phyloP scores from a whole-genome alignment of 2,329 filamentous ascomycete species.

The Hypoxylon sp. region DNA sequence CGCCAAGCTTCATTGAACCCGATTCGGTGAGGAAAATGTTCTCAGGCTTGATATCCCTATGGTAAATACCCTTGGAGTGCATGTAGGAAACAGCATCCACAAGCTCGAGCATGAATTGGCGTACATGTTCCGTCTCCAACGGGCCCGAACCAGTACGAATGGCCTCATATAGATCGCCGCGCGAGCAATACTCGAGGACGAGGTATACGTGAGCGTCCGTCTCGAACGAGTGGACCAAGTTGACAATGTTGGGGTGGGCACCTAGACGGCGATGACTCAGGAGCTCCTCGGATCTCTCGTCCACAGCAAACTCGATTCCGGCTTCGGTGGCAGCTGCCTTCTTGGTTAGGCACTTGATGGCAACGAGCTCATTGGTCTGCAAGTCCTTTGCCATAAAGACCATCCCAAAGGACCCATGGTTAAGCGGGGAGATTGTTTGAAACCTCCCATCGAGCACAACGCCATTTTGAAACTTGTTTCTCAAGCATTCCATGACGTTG shows the following conservation, averaged over 20 bases:
- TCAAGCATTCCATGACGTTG: constrained; percentile 83
- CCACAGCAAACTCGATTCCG: constrained; percentile 75
- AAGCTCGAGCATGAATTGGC: constrained; percentile 96
- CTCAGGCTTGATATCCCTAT: constrained; percentile 99
- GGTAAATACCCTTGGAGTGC: constrained; percentile 90
- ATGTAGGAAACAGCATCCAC: constrained; percentile 91
- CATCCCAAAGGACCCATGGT: constrained; percentile 99
- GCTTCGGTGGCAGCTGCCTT: constrained; percentile 71
- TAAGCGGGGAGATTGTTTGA: constrained; percentile 91
- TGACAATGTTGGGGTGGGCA: constrained; percentile 91
- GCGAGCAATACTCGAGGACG: constrained; percentile 93
- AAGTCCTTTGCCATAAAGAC: constrained; percentile 92
- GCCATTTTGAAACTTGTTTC: constrained; percentile 82
- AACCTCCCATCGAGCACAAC: constrained; percentile 90
- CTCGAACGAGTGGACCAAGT: constrained; percentile 90
- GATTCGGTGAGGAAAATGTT: constrained; percentile 94
- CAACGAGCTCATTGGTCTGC: constrained; percentile 81
- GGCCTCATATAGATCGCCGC: constrained; percentile 96
- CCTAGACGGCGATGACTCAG: constrained; percentile 84
- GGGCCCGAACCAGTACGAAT: constrained; percentile 91
- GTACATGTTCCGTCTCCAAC: constrained; percentile 94
- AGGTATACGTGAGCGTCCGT: constrained; percentile 90
- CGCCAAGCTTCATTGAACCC: constrained; percentile 94
- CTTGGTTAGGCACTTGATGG: constrained; percentile 97
- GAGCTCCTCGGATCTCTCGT: constrained; percentile 86